These are phyloP conservation scores for Pseudogymnoascus sp. DNA, from an alignment of 2,329 filamentous ascomycete species.

Conservation along the genomic window DNA sequence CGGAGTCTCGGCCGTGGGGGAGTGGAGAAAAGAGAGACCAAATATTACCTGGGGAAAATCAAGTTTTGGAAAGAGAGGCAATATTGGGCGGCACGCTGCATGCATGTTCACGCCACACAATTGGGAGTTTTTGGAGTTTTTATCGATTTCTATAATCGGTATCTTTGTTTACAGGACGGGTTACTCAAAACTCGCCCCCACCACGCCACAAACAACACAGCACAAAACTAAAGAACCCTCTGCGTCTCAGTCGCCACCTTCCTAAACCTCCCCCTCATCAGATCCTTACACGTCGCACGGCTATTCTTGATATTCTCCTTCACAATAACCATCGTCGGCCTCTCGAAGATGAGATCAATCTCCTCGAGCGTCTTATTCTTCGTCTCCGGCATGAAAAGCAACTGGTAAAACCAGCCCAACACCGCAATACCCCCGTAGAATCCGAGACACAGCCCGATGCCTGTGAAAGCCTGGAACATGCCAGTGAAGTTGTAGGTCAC, in stretches of 20 bases:
- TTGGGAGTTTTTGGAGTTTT: too few relatives aligned
- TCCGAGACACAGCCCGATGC: constrained; percentile 56
- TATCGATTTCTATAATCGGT: too few relatives aligned
- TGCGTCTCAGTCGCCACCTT: constrained; percentile 8
- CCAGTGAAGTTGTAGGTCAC: constrained; percentile 67
- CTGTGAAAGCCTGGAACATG: constrained; percentile 61
- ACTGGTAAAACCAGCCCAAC: constrained; percentile 62
- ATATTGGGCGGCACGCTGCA: too few relatives aligned
- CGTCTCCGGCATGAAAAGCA: constrained; percentile 68
- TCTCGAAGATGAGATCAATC: constrained; percentile 58
- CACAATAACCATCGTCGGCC: constrained; percentile 54
- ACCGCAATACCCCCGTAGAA: constrained; percentile 69
- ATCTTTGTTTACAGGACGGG: neutral
- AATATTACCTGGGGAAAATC: too few relatives aligned
- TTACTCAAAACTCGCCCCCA: neutral
- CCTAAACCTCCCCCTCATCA: neutral
- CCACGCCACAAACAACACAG: neutral
- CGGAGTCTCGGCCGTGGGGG: too few relatives aligned
- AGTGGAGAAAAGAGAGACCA: too few relatives aligned
- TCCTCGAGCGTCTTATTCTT: constrained; percentile 60
- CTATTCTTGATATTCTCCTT: constrained; percentile 42
- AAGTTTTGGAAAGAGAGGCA: too few relatives aligned
- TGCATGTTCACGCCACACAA: too few relatives aligned
- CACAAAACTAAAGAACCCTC: neutral
- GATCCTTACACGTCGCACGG: neutral